Conservation (phyloP, 768 basidiomycete species). For the Leccinum olivaceopallidum region DNA sequence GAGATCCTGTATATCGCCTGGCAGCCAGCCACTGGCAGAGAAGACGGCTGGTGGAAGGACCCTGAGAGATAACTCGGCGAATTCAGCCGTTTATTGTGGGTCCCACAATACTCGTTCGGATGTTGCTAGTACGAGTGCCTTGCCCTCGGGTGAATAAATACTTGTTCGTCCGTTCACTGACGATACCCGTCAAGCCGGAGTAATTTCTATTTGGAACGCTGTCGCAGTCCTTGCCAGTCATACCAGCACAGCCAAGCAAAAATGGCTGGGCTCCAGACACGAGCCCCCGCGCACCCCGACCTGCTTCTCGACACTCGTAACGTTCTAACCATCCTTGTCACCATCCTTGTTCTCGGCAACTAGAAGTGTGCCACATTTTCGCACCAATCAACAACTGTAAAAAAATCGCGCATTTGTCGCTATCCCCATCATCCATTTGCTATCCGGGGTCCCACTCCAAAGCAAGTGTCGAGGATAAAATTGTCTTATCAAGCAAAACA, state of each 20-base stretch:
- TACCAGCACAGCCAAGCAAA: constrained; percentile 21
- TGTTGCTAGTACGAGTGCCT: neutral
- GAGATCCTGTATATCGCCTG: constrained; percentile 2
- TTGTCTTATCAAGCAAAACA: neutral
- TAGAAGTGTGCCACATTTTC: neutral
- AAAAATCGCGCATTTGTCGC: neutral
- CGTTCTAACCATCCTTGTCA: neutral
- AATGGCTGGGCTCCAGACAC: constrained; percentile 3
- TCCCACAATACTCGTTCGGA: neutral
- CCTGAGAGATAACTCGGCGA: constrained; percentile 3
- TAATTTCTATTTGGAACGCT: neutral
- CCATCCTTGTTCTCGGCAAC: neutral
- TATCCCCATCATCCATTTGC: neutral
- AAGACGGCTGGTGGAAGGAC: neutral
- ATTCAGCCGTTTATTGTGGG: neutral
- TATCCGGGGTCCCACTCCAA: neutral
- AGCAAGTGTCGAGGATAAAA: neutral
- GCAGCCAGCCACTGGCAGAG: neutral
- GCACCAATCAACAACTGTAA: neutral
- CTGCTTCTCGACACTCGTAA: neutral
- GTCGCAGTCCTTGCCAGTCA: neutral
- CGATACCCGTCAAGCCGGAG: constrained; percentile 25
- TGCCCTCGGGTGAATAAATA: constrained; percentile 12
- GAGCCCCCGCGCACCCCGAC: constrained; percentile 23
- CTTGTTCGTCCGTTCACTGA: constrained; percentile 7